Conservation (phyloP, 768 basidiomycete species). For the Mrakia gelida region DNA sequence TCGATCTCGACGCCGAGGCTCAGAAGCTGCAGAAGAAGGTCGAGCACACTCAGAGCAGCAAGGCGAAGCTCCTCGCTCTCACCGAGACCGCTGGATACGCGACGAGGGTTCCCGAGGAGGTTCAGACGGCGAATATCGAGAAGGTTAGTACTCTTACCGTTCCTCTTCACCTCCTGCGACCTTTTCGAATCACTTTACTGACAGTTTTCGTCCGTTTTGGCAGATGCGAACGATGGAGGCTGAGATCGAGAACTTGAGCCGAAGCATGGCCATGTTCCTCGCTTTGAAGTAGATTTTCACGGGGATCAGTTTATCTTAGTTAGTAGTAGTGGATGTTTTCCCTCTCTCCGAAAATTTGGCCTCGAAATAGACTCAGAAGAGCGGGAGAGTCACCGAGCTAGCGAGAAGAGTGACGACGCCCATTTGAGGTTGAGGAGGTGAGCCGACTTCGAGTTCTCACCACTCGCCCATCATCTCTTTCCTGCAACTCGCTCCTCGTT, state of each 20-base stretch:
- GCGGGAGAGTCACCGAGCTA: too few relatives aligned
- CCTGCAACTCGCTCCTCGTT: too few relatives aligned
- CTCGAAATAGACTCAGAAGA: too few relatives aligned
- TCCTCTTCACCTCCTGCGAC: conserved; percentile 49
- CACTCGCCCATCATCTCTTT: too few relatives aligned
- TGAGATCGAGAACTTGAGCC: conserved; percentile 68
- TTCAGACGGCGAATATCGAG: conserved; percentile 68
- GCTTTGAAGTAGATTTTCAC: conserved; percentile 22
- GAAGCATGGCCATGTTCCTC: conserved; percentile 68
- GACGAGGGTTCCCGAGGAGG: conserved; percentile 71
- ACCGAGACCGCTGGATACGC: conserved; percentile 71
- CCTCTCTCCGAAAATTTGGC: too few relatives aligned
- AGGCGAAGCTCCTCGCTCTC: conserved; percentile 61
- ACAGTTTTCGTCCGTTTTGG: too few relatives aligned
- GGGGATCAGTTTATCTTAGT: too few relatives aligned
- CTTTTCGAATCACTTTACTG: conserved; percentile 39
- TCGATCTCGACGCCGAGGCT: conserved; percentile 83
- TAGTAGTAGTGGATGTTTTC: too few relatives aligned
- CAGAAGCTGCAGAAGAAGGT: conserved; percentile 87
- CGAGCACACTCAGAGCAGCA: conserved; percentile 60
- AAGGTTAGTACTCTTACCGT: conserved; percentile 44
- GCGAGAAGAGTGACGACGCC: too few relatives aligned
- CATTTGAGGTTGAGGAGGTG: too few relatives aligned
- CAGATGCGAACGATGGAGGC: conserved; percentile 68
- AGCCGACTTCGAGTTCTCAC: too few relatives aligned